Conservation (phyloP, 176 grass and related monocot species). For the Eleusine coracana region DNA sequence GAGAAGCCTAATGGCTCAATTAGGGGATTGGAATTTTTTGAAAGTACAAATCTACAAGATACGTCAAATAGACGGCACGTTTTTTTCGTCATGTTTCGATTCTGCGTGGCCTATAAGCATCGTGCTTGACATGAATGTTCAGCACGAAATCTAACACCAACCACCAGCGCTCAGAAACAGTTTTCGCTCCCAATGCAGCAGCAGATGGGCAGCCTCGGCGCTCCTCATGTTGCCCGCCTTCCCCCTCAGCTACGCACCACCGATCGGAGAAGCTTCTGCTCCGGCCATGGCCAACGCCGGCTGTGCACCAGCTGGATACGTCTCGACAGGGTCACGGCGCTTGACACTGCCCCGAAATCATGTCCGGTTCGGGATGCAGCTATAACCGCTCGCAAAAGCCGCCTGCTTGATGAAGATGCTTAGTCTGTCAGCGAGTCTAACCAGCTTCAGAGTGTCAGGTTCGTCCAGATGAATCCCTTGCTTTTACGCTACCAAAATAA, state of each 20-base stretch:
- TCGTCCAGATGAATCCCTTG: not conserved
- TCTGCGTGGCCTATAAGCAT: not conserved
- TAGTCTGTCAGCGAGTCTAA: not conserved
- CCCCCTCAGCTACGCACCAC: not conserved
- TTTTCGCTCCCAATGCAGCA: slow-evolving; percentile 5
- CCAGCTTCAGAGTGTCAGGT: not conserved
- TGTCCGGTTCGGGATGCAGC: not conserved
- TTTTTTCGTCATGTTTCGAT: not conserved
- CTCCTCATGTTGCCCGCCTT: not conserved
- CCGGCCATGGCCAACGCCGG: not conserved
- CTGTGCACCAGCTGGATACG: not conserved
- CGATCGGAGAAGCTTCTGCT: not conserved
- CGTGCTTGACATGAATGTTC: not conserved
- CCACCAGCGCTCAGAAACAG: not conserved
- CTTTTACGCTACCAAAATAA: not conserved
- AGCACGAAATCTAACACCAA: not conserved
- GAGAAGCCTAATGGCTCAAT: too few species aligned
- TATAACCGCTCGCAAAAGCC: not conserved
- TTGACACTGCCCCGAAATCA: not conserved
- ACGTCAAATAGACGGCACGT: not conserved
- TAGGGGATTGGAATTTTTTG: too few species aligned
- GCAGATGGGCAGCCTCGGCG: slow-evolving; percentile 4
- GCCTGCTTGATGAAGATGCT: not conserved
- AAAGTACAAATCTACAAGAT: too few species aligned
- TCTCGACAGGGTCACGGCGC: slow-evolving; percentile 13